Evolutionary conservation across 306 rosid species (phyloP).

Genomic region (Rubus idaeus): DNA sequence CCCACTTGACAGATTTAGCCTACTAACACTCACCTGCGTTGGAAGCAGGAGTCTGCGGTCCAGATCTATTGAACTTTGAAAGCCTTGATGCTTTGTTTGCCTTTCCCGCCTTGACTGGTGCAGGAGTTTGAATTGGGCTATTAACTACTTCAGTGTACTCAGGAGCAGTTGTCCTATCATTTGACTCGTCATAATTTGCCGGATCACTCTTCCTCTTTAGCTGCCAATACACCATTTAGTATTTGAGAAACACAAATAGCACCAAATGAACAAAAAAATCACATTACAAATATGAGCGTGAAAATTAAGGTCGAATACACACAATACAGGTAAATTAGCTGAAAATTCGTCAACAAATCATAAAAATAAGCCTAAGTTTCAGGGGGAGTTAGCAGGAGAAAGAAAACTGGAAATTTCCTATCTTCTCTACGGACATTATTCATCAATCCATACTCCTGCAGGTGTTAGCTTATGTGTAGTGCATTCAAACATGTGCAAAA

Average conservation of each 20-base stretch:
- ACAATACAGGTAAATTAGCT: neutral
- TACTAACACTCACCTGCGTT: conserved; percentile 56
- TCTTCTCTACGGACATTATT: neutral
- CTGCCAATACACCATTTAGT: conserved; percentile 43
- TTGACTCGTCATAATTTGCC: conserved; percentile 60
- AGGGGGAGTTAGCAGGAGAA: neutral
- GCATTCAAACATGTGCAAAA: neutral
- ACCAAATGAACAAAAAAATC: conserved; percentile 15
- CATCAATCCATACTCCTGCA: conserved; percentile 2
- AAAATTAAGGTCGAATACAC: conserved; percentile 9
- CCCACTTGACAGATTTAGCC: conserved; percentile 21
- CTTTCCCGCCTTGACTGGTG: conserved; percentile 62
- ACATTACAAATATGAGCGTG: neutral
- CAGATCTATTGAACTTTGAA: conserved; percentile 67
- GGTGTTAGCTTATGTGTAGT: neutral
- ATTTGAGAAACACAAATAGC: conserved; percentile 19
- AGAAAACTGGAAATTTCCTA: neutral
- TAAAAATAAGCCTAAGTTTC: neutral
- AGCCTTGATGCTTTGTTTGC: conserved; percentile 72
- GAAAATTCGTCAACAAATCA: neutral
- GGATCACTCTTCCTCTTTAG: conserved; percentile 72
- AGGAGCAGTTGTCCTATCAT: conserved; percentile 52
- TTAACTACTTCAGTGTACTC: conserved; percentile 48
- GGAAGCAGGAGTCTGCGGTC: conserved; percentile 71
- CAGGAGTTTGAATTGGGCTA: conserved; percentile 66